Evolutionary conservation across 2,329 filamentous ascomycete genomes (phyloP).

Genomic region (Fusarium algeriense): DNA sequence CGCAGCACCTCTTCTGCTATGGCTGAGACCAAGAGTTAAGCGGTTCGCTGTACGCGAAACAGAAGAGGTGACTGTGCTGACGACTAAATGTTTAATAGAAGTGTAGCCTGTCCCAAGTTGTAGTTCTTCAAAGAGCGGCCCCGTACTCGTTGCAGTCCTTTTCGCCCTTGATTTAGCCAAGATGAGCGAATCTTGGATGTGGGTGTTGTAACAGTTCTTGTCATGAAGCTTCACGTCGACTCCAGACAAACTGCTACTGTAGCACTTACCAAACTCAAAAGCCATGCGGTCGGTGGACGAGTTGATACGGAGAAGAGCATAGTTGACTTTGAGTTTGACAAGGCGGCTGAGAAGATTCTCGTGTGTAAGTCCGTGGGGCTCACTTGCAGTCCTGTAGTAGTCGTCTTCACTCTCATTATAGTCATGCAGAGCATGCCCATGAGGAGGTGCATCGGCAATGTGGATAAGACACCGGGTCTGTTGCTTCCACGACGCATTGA

Average conservation of each 20-base stretch:
- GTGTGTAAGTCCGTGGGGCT: neutral
- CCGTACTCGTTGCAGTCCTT: conserved; percentile 9
- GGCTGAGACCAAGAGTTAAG: neutral
- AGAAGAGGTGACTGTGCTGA: conserved; percentile 26
- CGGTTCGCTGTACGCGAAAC: conserved; percentile 28
- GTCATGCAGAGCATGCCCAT: conserved; percentile 17
- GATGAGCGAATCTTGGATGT: neutral
- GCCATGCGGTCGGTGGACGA: neutral
- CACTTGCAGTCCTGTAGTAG: neutral
- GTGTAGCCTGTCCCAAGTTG: conserved; percentile 11
- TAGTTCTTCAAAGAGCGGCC: conserved; percentile 17
- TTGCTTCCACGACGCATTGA: conserved; percentile 51
- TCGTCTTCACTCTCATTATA: conserved; percentile 6
- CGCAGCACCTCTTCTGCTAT: neutral
- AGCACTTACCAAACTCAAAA: neutral
- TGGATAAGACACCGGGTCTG: conserved; percentile 47
- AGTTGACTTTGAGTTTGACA: conserved; percentile 17
- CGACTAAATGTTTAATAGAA: conserved; percentile 18
- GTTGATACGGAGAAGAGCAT: conserved; percentile 20
- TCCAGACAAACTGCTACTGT: neutral
- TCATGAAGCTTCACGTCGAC: neutral
- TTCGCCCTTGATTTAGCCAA: neutral
- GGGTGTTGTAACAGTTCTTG: neutral
- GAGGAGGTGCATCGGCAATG: conserved; percentile 31
- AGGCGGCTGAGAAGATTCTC: neutral